Evolutionary conservation across 805 yeast species (phyloP).

Genomic region (Danielia reshetovae): DNA sequence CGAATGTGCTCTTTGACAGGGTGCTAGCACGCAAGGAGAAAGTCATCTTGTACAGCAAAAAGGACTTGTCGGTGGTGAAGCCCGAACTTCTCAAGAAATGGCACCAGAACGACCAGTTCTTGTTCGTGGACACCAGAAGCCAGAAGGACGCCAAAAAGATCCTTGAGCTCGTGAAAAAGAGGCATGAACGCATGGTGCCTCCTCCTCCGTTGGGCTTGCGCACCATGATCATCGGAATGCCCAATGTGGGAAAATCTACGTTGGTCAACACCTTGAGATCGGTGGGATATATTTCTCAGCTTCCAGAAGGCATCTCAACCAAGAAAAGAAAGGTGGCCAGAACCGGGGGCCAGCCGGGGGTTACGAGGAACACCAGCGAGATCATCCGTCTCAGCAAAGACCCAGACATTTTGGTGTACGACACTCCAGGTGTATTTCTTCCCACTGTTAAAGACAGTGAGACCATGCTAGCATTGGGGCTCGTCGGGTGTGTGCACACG

Average conservation of each 20-base stretch:
- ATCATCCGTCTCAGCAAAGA: slow-evolving; percentile 57
- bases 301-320: slow-evolving; percentile 27
- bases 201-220: slow-evolving; percentile 83
- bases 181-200: slow-evolving; percentile 47
- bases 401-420: slow-evolving; percentile 70
- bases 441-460: slow-evolving; percentile 65
- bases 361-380: slow-evolving; percentile 76
- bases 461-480: slow-evolving; percentile 69
- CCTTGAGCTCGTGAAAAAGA: slow-evolving; percentile 45
- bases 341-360: slow-evolving; percentile 89
- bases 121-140: slow-evolving; percentile 57
- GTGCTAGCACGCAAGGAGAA: slow-evolving; percentile 53
- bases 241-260: slow-evolving; percentile 95
- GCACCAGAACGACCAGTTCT: slow-evolving; percentile 32
- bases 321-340: slow-evolving; percentile 62
- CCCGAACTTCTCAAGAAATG: slow-evolving; percentile 28
- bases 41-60: slow-evolving; percentile 73
- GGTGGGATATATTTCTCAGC: slow-evolving; percentile 27
- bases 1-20: slow-evolving; percentile 74
- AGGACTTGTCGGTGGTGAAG: slow-evolving; percentile 54
- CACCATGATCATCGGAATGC: slow-evolving; percentile 85
- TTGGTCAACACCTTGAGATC: slow-evolving; percentile 69
- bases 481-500: slow-evolving; percentile 72
- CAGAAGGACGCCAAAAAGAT: slow-evolving; percentile 47
- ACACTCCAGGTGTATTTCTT: slow-evolving; percentile 89